These are phyloP conservation scores for Stephania cephalantha DNA, from an alignment of 164 flowering plant species.

Conservation along the genomic window DNA sequence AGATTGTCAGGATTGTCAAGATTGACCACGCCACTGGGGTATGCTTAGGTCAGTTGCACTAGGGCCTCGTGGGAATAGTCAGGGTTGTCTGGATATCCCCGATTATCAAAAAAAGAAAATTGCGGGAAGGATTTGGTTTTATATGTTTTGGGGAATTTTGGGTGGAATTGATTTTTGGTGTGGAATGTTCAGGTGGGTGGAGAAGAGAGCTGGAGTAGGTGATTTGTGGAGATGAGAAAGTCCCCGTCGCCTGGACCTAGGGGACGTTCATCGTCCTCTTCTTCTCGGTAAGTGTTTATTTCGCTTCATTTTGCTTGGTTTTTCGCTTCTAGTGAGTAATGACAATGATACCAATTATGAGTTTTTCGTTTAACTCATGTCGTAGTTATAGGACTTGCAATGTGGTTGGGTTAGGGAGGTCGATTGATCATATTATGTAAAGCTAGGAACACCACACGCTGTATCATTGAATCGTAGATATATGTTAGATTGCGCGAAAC, in stretches of 20 bases:
- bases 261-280: constrained; percentile 6
- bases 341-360: not conserved
- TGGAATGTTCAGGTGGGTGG: constrained; percentile 19
- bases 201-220: constrained; percentile 15
- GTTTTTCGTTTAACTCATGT: not conserved
- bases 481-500: not conserved
- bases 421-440: not conserved
- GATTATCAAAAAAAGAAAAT: too few species aligned
- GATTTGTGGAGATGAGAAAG: constrained; percentile 44
- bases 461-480: not conserved
- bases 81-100: too few species aligned
- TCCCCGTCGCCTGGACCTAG: constrained; percentile 39
- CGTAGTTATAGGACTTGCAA: not conserved
- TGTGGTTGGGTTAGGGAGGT: not conserved
- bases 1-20: too few species aligned
- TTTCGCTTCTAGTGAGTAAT: not conserved
- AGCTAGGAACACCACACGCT: not conserved
- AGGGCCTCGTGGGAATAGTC: too few species aligned
- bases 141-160: not conserved
- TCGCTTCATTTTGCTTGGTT: not conserved
- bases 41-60: not conserved
- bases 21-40: not conserved
- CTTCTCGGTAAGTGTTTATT: constrained; percentile 18
- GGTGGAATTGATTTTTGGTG: not conserved
- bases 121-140: not conserved